Evolutionary conservation across 2,329 filamentous ascomycete genomes (phyloP).

Genomic region (Cytospora leucostoma): DNA sequence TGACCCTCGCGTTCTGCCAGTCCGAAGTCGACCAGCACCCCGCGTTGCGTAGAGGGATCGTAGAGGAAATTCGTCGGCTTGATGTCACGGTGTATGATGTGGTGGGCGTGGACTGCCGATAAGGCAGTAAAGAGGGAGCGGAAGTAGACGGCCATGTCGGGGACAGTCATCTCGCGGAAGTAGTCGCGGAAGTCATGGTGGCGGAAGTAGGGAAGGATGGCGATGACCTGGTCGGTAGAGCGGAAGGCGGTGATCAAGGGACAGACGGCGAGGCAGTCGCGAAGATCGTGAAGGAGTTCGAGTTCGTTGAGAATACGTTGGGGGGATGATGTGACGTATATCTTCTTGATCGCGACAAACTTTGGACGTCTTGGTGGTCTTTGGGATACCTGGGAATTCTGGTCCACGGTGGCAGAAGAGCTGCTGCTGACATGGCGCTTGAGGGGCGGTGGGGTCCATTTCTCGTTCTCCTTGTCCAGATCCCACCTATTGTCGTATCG

Average conservation of each 20-base stretch:
- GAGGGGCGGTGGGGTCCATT: conserved; percentile 69
- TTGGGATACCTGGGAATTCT: conserved; percentile 29
- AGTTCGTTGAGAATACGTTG: conserved; percentile 94
- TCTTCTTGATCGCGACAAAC: conserved; percentile 98
- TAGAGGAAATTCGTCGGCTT: conserved; percentile 98
- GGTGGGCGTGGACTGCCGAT: conserved; percentile 75
- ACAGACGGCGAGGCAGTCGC: conserved; percentile 81
- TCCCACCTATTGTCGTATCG: conserved; percentile 88
- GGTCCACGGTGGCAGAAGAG: conserved; percentile 29
- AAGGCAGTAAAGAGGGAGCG: conserved; percentile 85
- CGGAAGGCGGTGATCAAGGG: conserved; percentile 97
- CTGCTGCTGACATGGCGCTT: conserved; percentile 46
- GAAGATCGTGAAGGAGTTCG: conserved; percentile 85
- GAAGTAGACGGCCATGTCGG: conserved; percentile 88
- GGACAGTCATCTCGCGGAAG: conserved; percentile 84
- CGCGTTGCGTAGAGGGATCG: conserved; percentile 75
- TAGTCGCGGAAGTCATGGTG: conserved; percentile 95
- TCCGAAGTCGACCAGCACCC: conserved; percentile 98
- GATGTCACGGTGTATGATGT: conserved; percentile 92
- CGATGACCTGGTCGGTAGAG: conserved; percentile 89
- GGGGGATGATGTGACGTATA: conserved; percentile 96
- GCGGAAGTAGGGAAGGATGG: conserved; percentile 91
- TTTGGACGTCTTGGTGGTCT: conserved; percentile 48
- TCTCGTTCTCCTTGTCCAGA: conserved; percentile 63
- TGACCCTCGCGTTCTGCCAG: conserved; percentile 82